Evolutionary conservation across 1,284 basidiomycete genomes (phyloP).

Genomic region (Vanrija sp.): DNA sequence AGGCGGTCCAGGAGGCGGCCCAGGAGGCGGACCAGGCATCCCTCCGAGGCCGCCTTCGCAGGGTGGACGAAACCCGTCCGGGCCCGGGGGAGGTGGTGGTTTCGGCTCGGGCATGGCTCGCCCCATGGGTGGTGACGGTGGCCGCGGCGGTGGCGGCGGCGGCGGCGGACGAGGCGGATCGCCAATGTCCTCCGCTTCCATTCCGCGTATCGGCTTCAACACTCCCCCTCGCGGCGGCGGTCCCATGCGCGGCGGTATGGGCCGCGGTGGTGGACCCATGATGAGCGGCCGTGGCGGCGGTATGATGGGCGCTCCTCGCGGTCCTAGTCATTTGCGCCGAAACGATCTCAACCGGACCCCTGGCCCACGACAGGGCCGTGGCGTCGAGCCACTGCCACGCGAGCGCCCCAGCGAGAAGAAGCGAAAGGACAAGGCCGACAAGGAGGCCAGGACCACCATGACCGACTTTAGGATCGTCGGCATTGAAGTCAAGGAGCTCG

Average conservation of each 20-base stretch:
- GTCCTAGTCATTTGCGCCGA: background rate
- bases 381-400: conserved; percentile 9
- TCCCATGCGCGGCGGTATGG: conserved; percentile 49
- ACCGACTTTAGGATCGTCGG: conserved; percentile 95
- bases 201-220: conserved; percentile 15
- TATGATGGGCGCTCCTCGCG: conserved; percentile 3
- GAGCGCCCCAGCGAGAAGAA: conserved; percentile 10
- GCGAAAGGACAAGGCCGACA: conserved; percentile 28
- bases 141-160: conserved; percentile 23
- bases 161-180: conserved; percentile 14
- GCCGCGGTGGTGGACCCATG: conserved; percentile 11
- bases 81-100: conserved; percentile 2
- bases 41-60: conserved; percentile 18
- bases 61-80: background rate
- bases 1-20: conserved; percentile 22
- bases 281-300: conserved; percentile 14
- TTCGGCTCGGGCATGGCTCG: conserved; percentile 14
- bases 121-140: conserved; percentile 37
- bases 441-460: conserved; percentile 70
- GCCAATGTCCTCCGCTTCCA: conserved; percentile 5
- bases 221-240: conserved; percentile 51
- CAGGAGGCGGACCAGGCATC: conserved; percentile 43
- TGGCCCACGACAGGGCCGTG: conserved; percentile 1
- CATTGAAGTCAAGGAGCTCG: conserved; percentile 61
- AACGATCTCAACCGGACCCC: background rate